Conservation (phyloP, 2,329 filamentous ascomycete genomes). For the Harringtonia aguacate region DNA sequence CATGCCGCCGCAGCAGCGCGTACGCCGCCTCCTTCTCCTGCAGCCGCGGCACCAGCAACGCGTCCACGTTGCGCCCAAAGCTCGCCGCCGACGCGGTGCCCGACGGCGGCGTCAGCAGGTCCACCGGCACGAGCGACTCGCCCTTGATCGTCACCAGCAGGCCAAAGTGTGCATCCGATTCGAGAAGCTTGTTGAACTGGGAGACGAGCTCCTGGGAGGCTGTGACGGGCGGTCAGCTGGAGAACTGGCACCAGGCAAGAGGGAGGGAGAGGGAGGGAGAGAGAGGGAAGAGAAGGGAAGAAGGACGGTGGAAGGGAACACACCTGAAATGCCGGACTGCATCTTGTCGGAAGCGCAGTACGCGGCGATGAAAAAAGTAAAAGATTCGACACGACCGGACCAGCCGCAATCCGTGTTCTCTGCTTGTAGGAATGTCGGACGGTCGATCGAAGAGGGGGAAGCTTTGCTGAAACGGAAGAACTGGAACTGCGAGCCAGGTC, state of each 20-base stretch:
- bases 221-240: conserved; percentile 21
- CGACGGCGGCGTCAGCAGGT: conserved; percentile 40
- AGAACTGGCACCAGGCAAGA: no score
- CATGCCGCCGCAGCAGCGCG: conserved; percentile 61
- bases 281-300: not conserved
- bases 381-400: conserved; percentile 1
- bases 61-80: conserved; percentile 52
- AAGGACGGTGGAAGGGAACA: conserved; percentile 4
- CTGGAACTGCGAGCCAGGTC: no score
- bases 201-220: conserved; percentile 68
- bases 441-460: not conserved
- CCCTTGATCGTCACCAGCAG: conserved; percentile 60
- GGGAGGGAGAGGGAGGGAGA: conserved; percentile 1
- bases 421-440: not conserved
- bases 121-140: conserved; percentile 55
- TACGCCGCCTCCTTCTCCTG: conserved; percentile 59
- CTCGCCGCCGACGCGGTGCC: conserved; percentile 37
- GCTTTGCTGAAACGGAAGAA: not conserved
- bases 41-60: conserved; percentile 50
- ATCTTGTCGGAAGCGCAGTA: conserved; percentile 30
- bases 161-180: conserved; percentile 50
- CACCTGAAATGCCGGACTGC: conserved; percentile 74
- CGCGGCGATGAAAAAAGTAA: no score
- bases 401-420: not conserved
- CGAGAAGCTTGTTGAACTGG: conserved; percentile 61